A percentile compares a stretch with the other conserved stretches of the same genome.
phyloP scores from a whole-genome alignment of 768 basidiomycete genomes.

The Lentinula boryana region DNA sequence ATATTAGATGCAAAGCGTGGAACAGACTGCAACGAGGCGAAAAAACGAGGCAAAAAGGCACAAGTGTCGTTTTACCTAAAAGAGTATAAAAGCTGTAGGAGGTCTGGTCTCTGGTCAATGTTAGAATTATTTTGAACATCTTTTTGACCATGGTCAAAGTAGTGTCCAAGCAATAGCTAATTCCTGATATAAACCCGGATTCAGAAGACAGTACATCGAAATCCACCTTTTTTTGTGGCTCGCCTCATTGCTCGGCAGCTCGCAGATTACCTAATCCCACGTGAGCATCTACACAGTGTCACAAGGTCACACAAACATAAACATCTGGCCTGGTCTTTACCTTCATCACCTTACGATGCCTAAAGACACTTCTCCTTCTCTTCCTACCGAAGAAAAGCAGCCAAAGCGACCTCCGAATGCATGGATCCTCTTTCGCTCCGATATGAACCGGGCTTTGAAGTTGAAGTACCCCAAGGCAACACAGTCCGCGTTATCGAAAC shows the following conservation, averaged over 20 bases:
- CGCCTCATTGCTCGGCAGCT: background rate
- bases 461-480: slow-evolving; percentile 23
- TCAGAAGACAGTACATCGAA: too few relatives aligned
- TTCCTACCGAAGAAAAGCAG: background rate
- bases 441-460: slow-evolving; percentile 42
- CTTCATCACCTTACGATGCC: slow-evolving; percentile 1
- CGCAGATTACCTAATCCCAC: background rate
- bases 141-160: too few relatives aligned
- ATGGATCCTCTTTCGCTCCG: slow-evolving; percentile 77
- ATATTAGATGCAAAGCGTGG: too few relatives aligned
- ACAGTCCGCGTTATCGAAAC: slow-evolving; percentile 61
- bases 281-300: background rate
- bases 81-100: too few relatives aligned
- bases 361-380: background rate
- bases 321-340: background rate
- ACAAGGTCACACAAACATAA: background rate
- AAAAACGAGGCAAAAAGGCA: too few relatives aligned
- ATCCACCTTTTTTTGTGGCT: too few relatives aligned
- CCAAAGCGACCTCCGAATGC: slow-evolving; percentile 70
- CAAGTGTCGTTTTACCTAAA: too few relatives aligned
- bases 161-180: too few relatives aligned
- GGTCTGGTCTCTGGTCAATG: too few relatives aligned
- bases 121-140: too few relatives aligned
- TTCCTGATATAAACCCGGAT: too few relatives aligned
- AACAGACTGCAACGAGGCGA: too few relatives aligned